Evolutionary conservation across 2,329 filamentous ascomycete species (phyloP).

Genomic region (Chaetothyriales sp.): DNA sequence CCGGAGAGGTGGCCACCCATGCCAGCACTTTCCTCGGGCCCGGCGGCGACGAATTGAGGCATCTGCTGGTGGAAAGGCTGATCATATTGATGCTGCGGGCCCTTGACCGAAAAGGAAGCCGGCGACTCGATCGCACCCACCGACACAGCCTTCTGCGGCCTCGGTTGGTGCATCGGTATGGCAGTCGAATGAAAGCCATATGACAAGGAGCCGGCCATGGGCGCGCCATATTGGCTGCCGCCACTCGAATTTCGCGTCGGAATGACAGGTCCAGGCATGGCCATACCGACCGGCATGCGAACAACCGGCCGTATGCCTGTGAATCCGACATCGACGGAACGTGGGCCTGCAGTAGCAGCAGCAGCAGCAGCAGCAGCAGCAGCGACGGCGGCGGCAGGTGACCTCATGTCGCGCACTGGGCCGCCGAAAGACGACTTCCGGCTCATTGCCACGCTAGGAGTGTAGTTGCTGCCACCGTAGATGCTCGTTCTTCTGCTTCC

Average conservation of each 20-base stretch:
- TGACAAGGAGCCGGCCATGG: slow-evolving; percentile 30
- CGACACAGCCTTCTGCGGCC: slow-evolving; percentile 86
- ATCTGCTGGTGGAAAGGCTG: slow-evolving; percentile 92
- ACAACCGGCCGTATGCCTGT: slow-evolving; percentile 57
- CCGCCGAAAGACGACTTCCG: slow-evolving; percentile 62
- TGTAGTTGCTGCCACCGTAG: slow-evolving; percentile 68
- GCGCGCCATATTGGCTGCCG: slow-evolving; percentile 42
- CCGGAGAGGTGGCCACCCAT: neutral
- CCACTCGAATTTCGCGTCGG: slow-evolving; percentile 19
- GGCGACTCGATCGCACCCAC: slow-evolving; percentile 86
- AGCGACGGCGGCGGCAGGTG: slow-evolving; percentile 3
- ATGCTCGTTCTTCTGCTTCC: slow-evolving; percentile 67
- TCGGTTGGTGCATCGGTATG: slow-evolving; percentile 80
- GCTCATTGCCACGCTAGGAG: slow-evolving; percentile 76
- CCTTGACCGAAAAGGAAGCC: slow-evolving; percentile 44
- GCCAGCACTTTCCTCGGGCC: slow-evolving; percentile 19
- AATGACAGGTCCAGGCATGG: slow-evolving; percentile 2
- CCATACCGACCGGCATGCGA: slow-evolving; percentile 55
- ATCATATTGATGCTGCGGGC: slow-evolving; percentile 53
- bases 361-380: too few species aligned
- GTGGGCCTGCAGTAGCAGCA: slow-evolving; percentile 52
- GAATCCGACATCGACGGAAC: slow-evolving; percentile 32
- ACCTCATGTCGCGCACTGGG: slow-evolving; percentile 3
- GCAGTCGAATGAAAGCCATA: slow-evolving; percentile 47
- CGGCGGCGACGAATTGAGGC: slow-evolving; percentile 55